Conservation (phyloP, 495 filamentous ascomycete species). For the Staphylotrichum longicolle region DNA sequence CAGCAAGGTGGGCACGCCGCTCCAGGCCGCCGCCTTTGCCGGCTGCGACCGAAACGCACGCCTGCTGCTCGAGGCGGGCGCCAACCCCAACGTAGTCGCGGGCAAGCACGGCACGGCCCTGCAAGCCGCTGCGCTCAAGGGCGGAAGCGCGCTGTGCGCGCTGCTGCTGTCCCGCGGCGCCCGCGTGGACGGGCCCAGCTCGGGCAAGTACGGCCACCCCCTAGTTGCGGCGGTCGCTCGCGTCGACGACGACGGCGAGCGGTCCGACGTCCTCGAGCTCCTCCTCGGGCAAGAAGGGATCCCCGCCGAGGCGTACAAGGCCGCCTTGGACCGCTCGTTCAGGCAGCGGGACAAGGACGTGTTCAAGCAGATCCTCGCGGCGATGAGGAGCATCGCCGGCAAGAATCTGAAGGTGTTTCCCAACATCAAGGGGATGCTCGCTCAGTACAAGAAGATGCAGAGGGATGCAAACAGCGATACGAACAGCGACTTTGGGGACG, state of each 20-base stretch:
- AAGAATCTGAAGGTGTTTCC: background rate
- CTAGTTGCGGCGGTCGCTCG: background rate
- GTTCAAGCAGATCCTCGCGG: background rate
- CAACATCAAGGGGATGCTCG: background rate
- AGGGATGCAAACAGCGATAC: background rate
- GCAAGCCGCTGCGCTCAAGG: background rate
- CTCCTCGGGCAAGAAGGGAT: background rate
- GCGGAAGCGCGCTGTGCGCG: background rate
- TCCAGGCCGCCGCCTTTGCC: background rate
- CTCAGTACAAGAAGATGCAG: background rate
- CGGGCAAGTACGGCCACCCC: background rate
- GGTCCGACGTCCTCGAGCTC: background rate
- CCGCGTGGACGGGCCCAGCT: background rate
- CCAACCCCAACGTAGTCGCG: background rate
- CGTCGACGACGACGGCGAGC: background rate
- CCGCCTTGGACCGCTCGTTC: background rate
- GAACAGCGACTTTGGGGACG: constrained; percentile 4
- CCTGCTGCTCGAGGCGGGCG: constrained; percentile 1
- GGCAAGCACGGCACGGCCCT: background rate
- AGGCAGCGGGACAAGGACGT: background rate
- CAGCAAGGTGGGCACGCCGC: background rate
- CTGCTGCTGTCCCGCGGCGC: background rate
- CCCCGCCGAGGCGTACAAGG: background rate
- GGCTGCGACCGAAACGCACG: constrained; percentile 2
- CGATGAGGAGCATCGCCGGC: background rate